These are phyloP conservation scores for Exophiala dermatitidis DNA, from an alignment of 2,329 filamentous ascomycete genomes.

Conservation along the genomic window DNA sequence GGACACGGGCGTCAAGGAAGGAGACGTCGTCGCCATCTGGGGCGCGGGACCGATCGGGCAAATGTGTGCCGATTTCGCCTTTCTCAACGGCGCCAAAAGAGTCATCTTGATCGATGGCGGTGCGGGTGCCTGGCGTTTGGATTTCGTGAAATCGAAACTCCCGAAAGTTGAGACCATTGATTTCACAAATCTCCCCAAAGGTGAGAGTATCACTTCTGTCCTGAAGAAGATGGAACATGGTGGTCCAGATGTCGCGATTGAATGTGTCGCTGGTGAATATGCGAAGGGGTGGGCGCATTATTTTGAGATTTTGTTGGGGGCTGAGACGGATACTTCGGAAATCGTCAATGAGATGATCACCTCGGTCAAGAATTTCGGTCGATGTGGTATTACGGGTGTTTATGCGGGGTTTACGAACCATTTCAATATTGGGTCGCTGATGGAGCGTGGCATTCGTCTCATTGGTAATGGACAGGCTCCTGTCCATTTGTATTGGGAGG, in stretches of 20 bases:
- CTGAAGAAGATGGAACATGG: conserved; percentile 67
- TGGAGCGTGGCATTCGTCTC: conserved; percentile 78
- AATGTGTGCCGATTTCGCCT: conserved; percentile 61
- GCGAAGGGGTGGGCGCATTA: conserved; percentile 56
- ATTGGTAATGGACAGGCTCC: conserved; percentile 64
- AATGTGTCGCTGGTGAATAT: conserved; percentile 60
- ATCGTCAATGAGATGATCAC: conserved; percentile 50
- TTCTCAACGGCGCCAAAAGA: conserved; percentile 64
- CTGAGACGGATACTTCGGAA: conserved; percentile 76
- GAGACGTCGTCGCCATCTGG: conserved; percentile 74
- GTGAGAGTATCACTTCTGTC: conserved; percentile 60
- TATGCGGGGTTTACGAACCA: conserved; percentile 65
- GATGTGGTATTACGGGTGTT: conserved; percentile 69
- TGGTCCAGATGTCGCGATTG: conserved; percentile 67
- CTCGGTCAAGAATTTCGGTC: conserved; percentile 50
- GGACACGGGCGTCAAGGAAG: conserved; percentile 71
- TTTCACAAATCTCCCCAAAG: conserved; percentile 56
- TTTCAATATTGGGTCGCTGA: conserved; percentile 74
- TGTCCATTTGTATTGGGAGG: conserved; percentile 77
- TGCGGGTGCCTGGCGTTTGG: conserved; percentile 54
- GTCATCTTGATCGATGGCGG: conserved; percentile 75
- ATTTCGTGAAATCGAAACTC: conserved; percentile 59
- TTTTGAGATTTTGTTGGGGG: conserved; percentile 54
- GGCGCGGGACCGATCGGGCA: conserved; percentile 82
- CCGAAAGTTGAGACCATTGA: conserved; percentile 62